These are phyloP conservation scores for Furculomyces boomerangus DNA, from an alignment of 371 early-diverging fungal genomes.

Conservation along the genomic window DNA sequence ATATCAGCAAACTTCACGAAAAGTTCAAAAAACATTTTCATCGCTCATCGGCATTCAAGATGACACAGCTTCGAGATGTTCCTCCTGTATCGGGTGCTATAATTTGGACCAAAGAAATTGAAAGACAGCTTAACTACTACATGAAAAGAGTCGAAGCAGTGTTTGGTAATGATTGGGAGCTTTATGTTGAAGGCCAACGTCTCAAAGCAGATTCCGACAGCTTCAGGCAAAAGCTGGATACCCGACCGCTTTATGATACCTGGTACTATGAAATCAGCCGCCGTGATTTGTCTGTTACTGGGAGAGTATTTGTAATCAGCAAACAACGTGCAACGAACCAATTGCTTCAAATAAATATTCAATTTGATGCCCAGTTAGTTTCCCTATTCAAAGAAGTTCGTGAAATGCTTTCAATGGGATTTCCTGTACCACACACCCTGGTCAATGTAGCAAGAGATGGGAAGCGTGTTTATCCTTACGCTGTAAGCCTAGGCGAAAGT, in stretches of 20 bases:
- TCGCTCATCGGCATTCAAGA: conserved; percentile 67
- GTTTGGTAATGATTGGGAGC: conserved; percentile 93
- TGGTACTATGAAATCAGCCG: conserved; percentile 82
- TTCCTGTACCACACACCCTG: conserved; percentile 84
- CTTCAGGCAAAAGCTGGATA: conserved; percentile 86
- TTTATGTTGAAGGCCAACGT: conserved; percentile 90
- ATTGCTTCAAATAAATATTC: conserved; percentile 65
- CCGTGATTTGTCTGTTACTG: conserved; percentile 69
- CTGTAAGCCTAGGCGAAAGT: conserved; percentile 88
- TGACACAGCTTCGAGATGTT: conserved; percentile 82
- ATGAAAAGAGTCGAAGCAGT: conserved; percentile 97
- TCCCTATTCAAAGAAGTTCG: conserved; percentile 95
- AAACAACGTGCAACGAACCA: conserved; percentile 64
- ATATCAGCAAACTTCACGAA: conserved; percentile 84
- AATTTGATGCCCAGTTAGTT: conserved; percentile 88
- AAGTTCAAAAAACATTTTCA: conserved; percentile 88
- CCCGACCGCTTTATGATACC: conserved; percentile 66
- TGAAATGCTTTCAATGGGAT: conserved; percentile 80
- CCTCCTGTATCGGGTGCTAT: conserved; percentile 89
- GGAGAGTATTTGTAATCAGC: conserved; percentile 80
- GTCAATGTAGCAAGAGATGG: conserved; percentile 87
- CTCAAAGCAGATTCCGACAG: conserved; percentile 74
- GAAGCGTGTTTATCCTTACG: conserved; percentile 92
- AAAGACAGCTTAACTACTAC: conserved; percentile 82
- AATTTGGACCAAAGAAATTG: conserved; percentile 96